Percentiles rank a stretch among this genome's conserved stretches.
Conservation (phyloP, 164 flowering plant genomes). For the Nymphaea colorata region DNA sequence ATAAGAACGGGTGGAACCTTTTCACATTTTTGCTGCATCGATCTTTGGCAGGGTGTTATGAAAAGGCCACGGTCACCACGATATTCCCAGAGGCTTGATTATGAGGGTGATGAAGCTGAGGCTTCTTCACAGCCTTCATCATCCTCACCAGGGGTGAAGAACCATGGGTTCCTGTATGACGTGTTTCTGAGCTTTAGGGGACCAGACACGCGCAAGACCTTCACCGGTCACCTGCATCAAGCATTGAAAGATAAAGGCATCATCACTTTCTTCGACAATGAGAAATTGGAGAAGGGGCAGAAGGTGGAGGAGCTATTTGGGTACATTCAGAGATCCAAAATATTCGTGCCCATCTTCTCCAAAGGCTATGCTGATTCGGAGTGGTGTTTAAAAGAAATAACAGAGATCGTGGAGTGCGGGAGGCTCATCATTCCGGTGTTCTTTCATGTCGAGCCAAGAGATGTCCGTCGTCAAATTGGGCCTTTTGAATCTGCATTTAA, state of each 20-base stretch:
- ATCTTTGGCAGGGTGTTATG: too few species aligned
- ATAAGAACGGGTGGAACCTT: too few species aligned
- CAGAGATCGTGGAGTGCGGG: background rate
- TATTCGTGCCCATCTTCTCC: background rate
- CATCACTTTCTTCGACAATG: background rate
- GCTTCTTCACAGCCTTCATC: background rate
- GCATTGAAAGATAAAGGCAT: background rate
- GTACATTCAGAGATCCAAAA: background rate
- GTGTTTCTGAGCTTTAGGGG: background rate
- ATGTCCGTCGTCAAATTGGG: background rate
- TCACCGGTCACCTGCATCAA: background rate
- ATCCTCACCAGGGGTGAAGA: too few species aligned
- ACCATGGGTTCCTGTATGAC: too few species aligned
- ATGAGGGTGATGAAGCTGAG: too few species aligned
- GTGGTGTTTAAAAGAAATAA: background rate
- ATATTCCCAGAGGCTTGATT: too few species aligned
- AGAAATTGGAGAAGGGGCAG: background rate
- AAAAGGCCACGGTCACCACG: too few species aligned
- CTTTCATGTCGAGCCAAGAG: background rate
- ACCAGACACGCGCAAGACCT: background rate
- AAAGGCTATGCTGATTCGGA: background rate
- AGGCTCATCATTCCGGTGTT: background rate
- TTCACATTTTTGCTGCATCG: too few species aligned
- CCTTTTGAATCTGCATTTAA: background rate
- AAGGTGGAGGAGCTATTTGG: background rate